Percentiles rank a stretch among this genome's conserved stretches.
Conservation (phyloP, 1,284 basidiomycete genomes). For the Rhodotorula sp. region DNA sequence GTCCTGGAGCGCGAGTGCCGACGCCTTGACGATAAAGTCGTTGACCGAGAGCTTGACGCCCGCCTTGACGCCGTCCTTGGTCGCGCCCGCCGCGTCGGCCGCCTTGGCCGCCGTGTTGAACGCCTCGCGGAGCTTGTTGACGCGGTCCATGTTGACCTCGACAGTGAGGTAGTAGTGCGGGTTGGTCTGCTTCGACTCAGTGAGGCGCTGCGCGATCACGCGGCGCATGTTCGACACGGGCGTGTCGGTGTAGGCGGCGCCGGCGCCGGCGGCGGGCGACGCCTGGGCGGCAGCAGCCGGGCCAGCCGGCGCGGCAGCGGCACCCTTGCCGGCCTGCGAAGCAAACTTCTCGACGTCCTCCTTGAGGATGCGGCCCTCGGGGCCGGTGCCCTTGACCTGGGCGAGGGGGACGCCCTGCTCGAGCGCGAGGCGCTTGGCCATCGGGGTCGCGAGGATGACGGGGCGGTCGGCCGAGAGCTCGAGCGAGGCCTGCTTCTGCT, state of each 20-base stretch:
- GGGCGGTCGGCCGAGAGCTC: constrained; percentile 46
- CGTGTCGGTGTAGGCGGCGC: constrained; percentile 78
- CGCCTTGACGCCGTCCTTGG: constrained; percentile 70
- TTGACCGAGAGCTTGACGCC: constrained; percentile 86
- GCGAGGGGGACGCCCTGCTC: constrained; percentile 90
- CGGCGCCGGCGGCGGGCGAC: constrained; percentile 54
- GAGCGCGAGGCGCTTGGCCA: constrained; percentile 94
- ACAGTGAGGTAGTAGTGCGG: constrained; percentile 98
- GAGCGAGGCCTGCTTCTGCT: constrained; percentile 57
- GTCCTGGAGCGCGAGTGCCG: constrained; percentile 83
- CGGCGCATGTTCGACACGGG: constrained; percentile 96
- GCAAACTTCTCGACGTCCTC: constrained; percentile 88
- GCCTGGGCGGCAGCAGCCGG: constrained; percentile 54
- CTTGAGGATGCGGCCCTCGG: constrained; percentile 88
- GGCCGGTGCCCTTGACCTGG: constrained; percentile 91
- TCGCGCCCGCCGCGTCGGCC: constrained; percentile 58
- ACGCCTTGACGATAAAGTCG: constrained; percentile 97
- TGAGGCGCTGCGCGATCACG: constrained; percentile 84
- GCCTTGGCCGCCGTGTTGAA: constrained; percentile 84
- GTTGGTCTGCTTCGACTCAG: constrained; percentile 87
- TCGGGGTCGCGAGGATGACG: constrained; percentile 87
- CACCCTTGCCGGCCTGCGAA: constrained; percentile 41
- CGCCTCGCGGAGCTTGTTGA: constrained; percentile 87
- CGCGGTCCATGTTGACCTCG: constrained; percentile 96
- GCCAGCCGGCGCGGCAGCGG: constrained; percentile 47